phyloP scores from a whole-genome alignment of 75 land plant genomes.

The Isoetes taiwanensis region DNA sequence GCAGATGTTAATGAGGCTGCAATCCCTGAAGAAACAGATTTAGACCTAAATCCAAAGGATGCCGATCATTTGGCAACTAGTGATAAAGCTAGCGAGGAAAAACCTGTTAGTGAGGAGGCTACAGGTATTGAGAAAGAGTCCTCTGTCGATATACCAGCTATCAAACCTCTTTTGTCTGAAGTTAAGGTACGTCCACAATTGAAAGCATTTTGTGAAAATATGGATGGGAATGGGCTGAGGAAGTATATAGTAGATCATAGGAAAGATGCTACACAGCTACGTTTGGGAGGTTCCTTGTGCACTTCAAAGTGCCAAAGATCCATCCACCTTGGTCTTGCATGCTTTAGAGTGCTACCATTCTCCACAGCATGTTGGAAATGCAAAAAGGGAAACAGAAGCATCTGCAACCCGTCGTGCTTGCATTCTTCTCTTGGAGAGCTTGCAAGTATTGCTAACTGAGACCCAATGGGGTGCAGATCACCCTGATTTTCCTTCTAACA shows the following conservation, averaged over 20 bases:
- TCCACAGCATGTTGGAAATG: constrained; percentile 14
- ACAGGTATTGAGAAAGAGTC: constrained; percentile 1
- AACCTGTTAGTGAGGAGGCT: constrained; percentile 10
- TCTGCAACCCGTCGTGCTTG: constrained; percentile 4
- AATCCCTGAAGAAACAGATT: too few species aligned
- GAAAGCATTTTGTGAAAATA: constrained; percentile 32
- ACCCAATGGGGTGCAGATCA: neutral
- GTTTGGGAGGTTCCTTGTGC: constrained; percentile 51
- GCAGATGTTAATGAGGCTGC: neutral
- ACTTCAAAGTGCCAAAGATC: constrained; percentile 33
- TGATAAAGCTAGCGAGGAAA: constrained; percentile 1
- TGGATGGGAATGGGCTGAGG: constrained; percentile 52
- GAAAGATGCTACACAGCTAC: constrained; percentile 41
- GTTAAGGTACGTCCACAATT: constrained; percentile 30
- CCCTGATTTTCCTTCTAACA: neutral
- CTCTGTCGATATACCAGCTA: neutral
- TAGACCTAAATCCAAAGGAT: too few species aligned
- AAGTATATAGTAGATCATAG: constrained; percentile 47
- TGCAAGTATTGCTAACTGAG: neutral
- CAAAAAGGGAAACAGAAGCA: neutral
- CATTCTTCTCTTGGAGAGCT: constrained; percentile 6
- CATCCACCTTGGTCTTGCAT: constrained; percentile 42
- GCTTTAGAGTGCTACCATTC: constrained; percentile 44
- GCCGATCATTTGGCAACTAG: constrained; percentile 20
- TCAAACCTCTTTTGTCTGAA: constrained; percentile 1